A percentile compares a stretch with the other conserved stretches of the same genome.
Evolutionary conservation across 108 stramenopile genomes (phyloP).

Genomic region (Cyclostephanos invisitatus): DNA sequence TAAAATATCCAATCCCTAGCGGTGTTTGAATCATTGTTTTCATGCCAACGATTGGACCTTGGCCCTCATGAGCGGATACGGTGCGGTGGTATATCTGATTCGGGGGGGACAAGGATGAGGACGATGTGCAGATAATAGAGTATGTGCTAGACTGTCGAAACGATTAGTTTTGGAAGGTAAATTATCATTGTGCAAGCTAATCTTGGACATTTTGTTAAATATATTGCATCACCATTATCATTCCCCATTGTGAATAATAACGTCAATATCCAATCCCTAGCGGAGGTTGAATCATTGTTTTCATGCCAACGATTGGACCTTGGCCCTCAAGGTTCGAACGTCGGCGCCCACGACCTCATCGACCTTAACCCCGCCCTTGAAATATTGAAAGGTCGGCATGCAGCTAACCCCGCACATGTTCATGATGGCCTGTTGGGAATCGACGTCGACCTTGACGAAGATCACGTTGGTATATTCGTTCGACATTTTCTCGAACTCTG

Average conservation of each 20-base stretch:
- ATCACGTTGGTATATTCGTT: conserved; percentile 55
- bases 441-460: conserved; percentile 92
- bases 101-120: conserved; percentile 44
- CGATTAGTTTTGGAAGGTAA: conserved; percentile 45
- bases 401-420: conserved; percentile 66
- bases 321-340: conserved; percentile 37
- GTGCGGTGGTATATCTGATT: conserved; percentile 86
- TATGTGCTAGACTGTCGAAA: conserved; percentile 76
- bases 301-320: conserved; percentile 31
- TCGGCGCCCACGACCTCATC: conserved; percentile 79
- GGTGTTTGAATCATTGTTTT: neutral
- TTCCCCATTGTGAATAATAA: neutral
- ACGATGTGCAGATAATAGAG: conserved; percentile 58
- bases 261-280: neutral
- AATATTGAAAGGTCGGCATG: conserved; percentile 94
- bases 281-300: neutral
- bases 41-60: conserved; percentile 31
- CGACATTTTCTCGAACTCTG: conserved; percentile 79
- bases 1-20: neutral
- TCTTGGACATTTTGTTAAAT: too few relatives aligned
- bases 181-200: too few relatives aligned
- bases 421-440: conserved; percentile 73
- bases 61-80: conserved; percentile 84
- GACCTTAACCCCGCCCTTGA: conserved; percentile 73
- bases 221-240: neutral